phyloP scores from a whole-genome alignment of 2,329 filamentous ascomycete species.

The Xylariaceae sp. region DNA sequence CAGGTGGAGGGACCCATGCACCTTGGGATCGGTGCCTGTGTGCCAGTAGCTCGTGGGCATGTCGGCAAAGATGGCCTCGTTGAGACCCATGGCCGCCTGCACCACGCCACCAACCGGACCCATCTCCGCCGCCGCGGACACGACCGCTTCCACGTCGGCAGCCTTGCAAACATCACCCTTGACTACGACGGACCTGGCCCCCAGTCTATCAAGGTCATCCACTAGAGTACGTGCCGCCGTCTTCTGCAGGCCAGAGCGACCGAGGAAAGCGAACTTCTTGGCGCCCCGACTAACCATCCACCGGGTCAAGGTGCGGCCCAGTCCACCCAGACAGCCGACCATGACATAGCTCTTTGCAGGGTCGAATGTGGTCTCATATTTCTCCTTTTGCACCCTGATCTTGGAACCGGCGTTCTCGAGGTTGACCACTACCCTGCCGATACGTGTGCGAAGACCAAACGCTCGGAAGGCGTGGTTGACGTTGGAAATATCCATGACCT shows the following conservation, averaged over 20 bases:
- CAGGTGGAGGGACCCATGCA: constrained; percentile 13
- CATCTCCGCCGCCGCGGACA: constrained; percentile 1
- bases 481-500: constrained; percentile 8
- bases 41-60: constrained; percentile 17
- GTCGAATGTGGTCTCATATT: background rate
- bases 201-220: constrained; percentile 3
- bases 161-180: constrained; percentile 11
- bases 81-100: constrained; percentile 31
- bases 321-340: constrained; percentile 23
- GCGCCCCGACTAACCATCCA: constrained; percentile 28
- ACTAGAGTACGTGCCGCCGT: constrained; percentile 18
- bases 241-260: constrained; percentile 24
- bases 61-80: constrained; percentile 21
- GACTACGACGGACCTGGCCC: constrained; percentile 8
- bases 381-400: constrained; percentile 3
- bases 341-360: constrained; percentile 9
- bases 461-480: constrained; percentile 3
- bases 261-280: constrained; percentile 28
- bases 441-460: constrained; percentile 2
- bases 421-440: constrained; percentile 10
- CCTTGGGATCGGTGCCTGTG: constrained; percentile 18
- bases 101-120: constrained; percentile 27
- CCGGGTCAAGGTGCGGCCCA: constrained; percentile 18
- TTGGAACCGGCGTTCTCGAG: constrained; percentile 3
- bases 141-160: constrained; percentile 6